A percentile compares a stretch with the other conserved stretches of the same genome.
phyloP scores from a whole-genome alignment of 371 early-diverging fungal species.

The Coemansia sp. region DNA sequence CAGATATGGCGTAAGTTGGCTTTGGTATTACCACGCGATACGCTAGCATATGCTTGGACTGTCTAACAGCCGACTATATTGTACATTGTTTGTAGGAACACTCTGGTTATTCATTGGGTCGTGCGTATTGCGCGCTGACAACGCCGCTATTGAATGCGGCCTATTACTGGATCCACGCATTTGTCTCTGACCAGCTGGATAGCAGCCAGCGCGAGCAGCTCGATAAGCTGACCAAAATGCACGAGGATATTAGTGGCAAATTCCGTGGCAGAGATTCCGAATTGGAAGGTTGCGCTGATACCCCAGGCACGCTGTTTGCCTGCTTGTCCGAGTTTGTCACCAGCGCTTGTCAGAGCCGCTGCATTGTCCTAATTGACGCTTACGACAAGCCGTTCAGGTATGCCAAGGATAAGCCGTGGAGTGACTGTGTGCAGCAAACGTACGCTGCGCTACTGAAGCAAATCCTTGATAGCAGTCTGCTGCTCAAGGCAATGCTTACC shows the following conservation, averaged over 20 bases:
- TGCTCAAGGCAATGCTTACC: neutral
- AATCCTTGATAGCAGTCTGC: neutral
- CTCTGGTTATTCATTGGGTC: too few species aligned
- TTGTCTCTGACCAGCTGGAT: neutral
- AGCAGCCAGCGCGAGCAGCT: neutral
- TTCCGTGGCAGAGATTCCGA: too few species aligned
- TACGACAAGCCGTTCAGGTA: neutral
- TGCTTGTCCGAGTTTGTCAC: neutral
- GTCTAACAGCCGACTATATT: too few species aligned
- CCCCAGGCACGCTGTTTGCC: neutral
- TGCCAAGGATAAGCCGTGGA: neutral
- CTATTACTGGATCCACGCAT: neutral
- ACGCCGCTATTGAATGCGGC: too few species aligned
- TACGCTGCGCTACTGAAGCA: neutral
- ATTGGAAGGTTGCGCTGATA: neutral
- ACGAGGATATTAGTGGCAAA: too few species aligned
- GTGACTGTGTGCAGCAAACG: neutral
- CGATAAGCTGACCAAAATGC: neutral
- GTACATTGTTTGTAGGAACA: too few species aligned
- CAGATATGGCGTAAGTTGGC: too few species aligned
- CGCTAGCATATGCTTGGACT: too few species aligned
- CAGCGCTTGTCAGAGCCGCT: neutral
- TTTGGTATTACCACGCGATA: too few species aligned
- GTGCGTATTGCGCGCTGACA: too few species aligned
- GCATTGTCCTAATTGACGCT: constrained; percentile 1